Evolutionary conservation across 345 rosid genomes (phyloP), one percentile per base, ranked within the genome.

Genomic region (Arabis alpina): DNA sequence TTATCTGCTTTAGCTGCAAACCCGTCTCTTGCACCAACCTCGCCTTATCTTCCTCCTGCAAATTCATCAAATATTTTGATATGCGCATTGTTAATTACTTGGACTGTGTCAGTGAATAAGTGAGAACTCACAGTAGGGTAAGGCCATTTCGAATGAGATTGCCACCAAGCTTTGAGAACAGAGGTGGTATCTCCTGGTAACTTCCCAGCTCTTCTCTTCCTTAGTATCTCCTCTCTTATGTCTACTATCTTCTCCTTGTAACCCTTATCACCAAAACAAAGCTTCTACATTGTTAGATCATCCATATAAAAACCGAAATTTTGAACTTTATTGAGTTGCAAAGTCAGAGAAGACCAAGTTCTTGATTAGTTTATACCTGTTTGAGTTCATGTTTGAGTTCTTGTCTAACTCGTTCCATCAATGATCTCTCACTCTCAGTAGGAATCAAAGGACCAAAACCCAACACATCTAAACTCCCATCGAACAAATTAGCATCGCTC

Each of bases 121-220:
- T 10, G 55, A 51, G 70, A 69, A 72, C 91, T 77, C 73, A 95
- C 99, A n/a, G 98, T 95, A 48, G 99, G 99, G 67, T 94, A 89
- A 41, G 99, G 99, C 99, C 98, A 94, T 77, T 94, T 94, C 6
- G 93, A 79, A 78, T 94, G 99, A 34, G 97, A 75, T 70, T 88
- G 99, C 99, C 99, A 94, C 99, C 99, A 92, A 14, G 87, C 52
- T 82, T 92, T 95, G 2, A 95, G 73, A 70, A 87, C 88, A 16
- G 98, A 90, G 32, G 98, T 95, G 2, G 99, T 95, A 70, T 90
- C 99, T 8, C 98, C 99, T 1, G 99, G 98, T 59, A 95, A 89
- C 59, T 94, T 92, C 55, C 99, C 99, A 0, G 99, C 99, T 77
- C 99, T 82, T 82, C 99, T 92, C 82, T 92, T 94, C 54, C 98